A percentile compares a stretch with the other conserved stretches of the same genome.
These are phyloP conservation scores for Graphilbum ipis-grandicollis DNA, from an alignment of 2,329 filamentous ascomycete species.

Conservation along the genomic window DNA sequence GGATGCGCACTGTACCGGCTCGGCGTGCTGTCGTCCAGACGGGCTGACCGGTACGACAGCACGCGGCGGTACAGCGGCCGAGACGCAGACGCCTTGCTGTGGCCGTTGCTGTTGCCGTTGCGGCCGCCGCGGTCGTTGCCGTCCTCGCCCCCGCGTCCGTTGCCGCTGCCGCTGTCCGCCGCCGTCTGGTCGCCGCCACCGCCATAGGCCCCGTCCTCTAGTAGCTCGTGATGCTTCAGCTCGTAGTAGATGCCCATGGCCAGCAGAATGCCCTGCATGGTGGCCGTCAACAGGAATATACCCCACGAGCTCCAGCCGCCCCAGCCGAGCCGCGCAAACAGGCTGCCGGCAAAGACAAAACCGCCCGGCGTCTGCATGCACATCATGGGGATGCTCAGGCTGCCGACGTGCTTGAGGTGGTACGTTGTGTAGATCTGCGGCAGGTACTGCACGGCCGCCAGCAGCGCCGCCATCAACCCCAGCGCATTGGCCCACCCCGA, in stretches of 20 bases:
- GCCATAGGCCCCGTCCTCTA: not conserved
- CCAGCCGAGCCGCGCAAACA: slow-evolving; percentile 62
- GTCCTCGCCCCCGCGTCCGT: slow-evolving; percentile 5
- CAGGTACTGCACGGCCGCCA: slow-evolving; percentile 81
- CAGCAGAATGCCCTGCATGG: slow-evolving; percentile 67
- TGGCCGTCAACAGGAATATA: slow-evolving; percentile 72
- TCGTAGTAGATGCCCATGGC: slow-evolving; percentile 68
- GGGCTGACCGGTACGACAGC: slow-evolving; percentile 21
- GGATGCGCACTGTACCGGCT: slow-evolving; percentile 34
- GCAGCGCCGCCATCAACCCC: slow-evolving; percentile 58
- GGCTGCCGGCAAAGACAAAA: slow-evolving; percentile 72
- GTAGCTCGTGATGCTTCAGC: slow-evolving; percentile 19
- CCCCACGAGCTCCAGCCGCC: slow-evolving; percentile 94
- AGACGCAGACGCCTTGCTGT: not conserved
- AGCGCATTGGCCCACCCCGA: slow-evolving; percentile 71
- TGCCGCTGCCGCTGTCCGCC: slow-evolving; percentile 14
- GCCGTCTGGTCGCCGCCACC: slow-evolving; percentile 6
- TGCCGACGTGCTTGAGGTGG: slow-evolving; percentile 68
- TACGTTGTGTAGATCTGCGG: slow-evolving; percentile 93
- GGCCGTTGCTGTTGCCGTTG: not conserved
- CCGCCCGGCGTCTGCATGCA: slow-evolving; percentile 91
- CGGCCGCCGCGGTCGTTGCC: not conserved
- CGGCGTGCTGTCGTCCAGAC: slow-evolving; percentile 31
- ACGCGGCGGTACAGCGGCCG: slow-evolving; percentile 19
- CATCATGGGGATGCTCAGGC: slow-evolving; percentile 94